Percentiles rank a stretch among this genome's conserved stretches.
phyloP scores from a whole-genome alignment of 441 rosid genomes.

The Euphorbia schlechtendalii region DNA sequence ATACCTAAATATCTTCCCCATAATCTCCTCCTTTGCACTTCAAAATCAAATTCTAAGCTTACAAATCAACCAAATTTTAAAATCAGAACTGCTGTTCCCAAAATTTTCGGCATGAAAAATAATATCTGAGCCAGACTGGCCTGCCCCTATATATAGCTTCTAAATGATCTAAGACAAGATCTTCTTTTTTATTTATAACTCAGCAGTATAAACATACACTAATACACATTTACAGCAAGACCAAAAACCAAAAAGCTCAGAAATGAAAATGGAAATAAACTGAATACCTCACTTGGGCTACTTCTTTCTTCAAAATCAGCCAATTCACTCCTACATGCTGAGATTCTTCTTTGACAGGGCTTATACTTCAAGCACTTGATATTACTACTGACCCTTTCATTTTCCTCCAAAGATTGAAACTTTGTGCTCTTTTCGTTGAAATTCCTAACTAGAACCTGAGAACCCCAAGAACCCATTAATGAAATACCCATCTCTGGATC shows the following conservation, averaged over 20 bases:
- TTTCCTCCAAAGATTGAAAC: conserved; percentile 28
- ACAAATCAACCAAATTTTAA: too few relatives aligned
- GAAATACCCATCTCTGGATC: conserved; percentile 36
- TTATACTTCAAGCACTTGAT: conserved; percentile 21
- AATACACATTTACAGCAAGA: too few relatives aligned
- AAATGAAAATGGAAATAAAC: neutral
- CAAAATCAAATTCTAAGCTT: too few relatives aligned
- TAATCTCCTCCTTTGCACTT: too few relatives aligned
- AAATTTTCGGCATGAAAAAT: neutral
- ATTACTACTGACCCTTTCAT: conserved; percentile 15
- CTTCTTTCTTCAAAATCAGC: conserved; percentile 53
- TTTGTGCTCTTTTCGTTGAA: conserved; percentile 19
- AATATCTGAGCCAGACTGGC: neutral
- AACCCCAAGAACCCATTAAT: conserved; percentile 29
- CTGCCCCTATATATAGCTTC: neutral
- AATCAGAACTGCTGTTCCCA: neutral
- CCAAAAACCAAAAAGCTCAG: neutral
- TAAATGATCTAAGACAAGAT: neutral
- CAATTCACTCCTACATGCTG: conserved; percentile 32
- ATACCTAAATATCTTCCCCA: too few relatives aligned
- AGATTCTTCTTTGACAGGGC: conserved; percentile 21
- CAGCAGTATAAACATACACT: neutral
- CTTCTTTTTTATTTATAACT: neutral
- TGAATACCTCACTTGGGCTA: conserved; percentile 64
- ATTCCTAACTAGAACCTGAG: conserved; percentile 23